These are phyloP conservation scores for Oidiodendron maius DNA, from an alignment of 495 filamentous ascomycete genomes.

Conservation along the genomic window DNA sequence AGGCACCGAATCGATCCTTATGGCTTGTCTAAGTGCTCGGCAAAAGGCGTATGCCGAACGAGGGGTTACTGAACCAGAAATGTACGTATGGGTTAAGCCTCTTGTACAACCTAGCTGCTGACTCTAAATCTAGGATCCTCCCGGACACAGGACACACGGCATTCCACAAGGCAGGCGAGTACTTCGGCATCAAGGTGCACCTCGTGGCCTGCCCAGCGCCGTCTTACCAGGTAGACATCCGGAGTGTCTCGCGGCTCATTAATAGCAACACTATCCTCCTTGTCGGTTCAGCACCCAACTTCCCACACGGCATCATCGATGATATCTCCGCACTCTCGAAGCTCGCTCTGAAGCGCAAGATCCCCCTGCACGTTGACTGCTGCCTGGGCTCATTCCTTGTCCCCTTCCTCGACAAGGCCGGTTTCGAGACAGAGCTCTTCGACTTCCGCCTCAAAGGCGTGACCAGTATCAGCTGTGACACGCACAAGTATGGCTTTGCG, in stretches of 20 bases:
- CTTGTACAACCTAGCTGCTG: constrained; percentile 17
- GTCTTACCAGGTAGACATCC: constrained; percentile 72
- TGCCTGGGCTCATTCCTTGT: constrained; percentile 94
- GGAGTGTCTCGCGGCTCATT: constrained; percentile 73
- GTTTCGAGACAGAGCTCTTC: constrained; percentile 79
- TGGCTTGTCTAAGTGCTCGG: constrained; percentile 83
- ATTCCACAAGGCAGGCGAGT: constrained; percentile 89
- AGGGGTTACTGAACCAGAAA: constrained; percentile 87
- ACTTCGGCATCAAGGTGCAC: constrained; percentile 94
- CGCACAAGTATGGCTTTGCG: constrained; percentile 98
- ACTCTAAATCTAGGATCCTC: constrained; percentile 58
- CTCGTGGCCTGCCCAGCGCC: constrained; percentile 82
- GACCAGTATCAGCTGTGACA: constrained; percentile 92
- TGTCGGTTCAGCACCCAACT: constrained; percentile 93
- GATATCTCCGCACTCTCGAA: constrained; percentile 84
- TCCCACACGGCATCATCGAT: constrained; percentile 96
- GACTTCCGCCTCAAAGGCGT: constrained; percentile 94
- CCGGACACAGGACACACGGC: constrained; percentile 92
- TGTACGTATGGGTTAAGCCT: constrained; percentile 42
- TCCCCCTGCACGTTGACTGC: constrained; percentile 95
- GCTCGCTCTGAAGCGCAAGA: constrained; percentile 67
- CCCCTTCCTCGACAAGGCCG: constrained; percentile 84
- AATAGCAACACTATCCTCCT: constrained; percentile 94
- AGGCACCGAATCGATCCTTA: constrained; percentile 92
- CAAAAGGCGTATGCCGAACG: constrained; percentile 84